Evolutionary conservation across 176 grass and related monocot species (phyloP), one percentile per base, ranked within the genome.

Genomic region (Thalia dealbata): DNA sequence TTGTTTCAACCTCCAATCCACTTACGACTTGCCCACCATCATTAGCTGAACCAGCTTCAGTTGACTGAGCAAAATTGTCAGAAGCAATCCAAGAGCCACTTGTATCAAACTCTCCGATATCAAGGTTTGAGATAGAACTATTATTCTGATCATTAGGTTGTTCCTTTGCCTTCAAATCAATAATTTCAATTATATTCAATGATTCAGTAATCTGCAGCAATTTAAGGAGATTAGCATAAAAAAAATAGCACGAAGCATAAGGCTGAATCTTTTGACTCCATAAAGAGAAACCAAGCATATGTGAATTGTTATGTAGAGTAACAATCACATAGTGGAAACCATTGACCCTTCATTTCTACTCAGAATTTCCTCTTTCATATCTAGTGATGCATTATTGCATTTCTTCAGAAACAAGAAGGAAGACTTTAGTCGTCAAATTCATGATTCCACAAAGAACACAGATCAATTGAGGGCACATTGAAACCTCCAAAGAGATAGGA

Each of bases 201-300:
- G 89, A 48, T 8, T 90, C 85, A 2, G 84, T 75, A 90, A 97
- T 88, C 93, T 97, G 78, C 67, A 82, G 56, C 65, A 75, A 86
- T 42, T 83, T 73, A 26, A 35, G 19, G 50, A 55, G 8, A 79
- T 80, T 50, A 22, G 84, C 52, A 68, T 72, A 50, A 50, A 61
- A 73, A 81, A 51, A 69, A 38, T 54, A 16, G 32, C 26, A 64
- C 32, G 3, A 14, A 29, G 27, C n/a, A 63, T 2, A 21, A 58
- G 21, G 22, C 2, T n/a, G 6, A n/a, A 58, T 58, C 8, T 21
- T 10, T 48, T 48, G 0, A 48, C 45, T 48, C 11, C 45, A 48
- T 8, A 48, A 13, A 7, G 11, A 48, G 6, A 48, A 48, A 48
- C 11, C 45, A 48, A 48, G 45, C 45, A 48, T 10, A 48, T 48